Conservation (phyloP, 2,329 filamentous ascomycete species). For the Stromatinia cepivora region DNA sequence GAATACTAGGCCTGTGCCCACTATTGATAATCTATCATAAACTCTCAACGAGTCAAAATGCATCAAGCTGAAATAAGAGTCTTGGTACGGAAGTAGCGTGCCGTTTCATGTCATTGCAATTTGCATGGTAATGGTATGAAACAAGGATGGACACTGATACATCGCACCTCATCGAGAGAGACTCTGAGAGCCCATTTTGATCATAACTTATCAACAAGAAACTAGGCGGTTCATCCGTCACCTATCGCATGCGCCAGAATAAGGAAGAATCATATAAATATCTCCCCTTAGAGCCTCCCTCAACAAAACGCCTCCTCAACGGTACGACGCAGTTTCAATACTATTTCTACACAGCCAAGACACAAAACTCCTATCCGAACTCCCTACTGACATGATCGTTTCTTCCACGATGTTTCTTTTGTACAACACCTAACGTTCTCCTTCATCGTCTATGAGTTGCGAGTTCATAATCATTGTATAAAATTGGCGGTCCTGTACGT, state of each 20-base stretch:
- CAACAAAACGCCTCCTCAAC: background rate
- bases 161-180: background rate
- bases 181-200: background rate
- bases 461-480: background rate
- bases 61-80: background rate
- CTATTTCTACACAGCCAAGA: background rate
- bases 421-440: background rate
- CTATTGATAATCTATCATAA: background rate
- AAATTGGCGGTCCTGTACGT: background rate
- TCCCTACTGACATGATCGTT: background rate
- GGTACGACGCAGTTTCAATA: background rate
- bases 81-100: slow-evolving; percentile 3
- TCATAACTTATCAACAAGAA: background rate
- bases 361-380: background rate
- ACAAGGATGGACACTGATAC: slow-evolving; percentile 1
- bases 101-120: background rate
- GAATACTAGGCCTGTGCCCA: too few species aligned
- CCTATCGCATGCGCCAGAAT: slow-evolving; percentile 7
- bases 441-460: background rate
- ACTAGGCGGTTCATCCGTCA: background rate
- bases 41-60: background rate
- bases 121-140: background rate
- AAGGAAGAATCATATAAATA: background rate
- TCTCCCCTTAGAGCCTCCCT: too few species aligned
- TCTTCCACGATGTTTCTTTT: background rate